Base-by-base conservation (phyloP, 176 grass and related monocot genomes). In the Rhynchospora tenuis region DNA sequence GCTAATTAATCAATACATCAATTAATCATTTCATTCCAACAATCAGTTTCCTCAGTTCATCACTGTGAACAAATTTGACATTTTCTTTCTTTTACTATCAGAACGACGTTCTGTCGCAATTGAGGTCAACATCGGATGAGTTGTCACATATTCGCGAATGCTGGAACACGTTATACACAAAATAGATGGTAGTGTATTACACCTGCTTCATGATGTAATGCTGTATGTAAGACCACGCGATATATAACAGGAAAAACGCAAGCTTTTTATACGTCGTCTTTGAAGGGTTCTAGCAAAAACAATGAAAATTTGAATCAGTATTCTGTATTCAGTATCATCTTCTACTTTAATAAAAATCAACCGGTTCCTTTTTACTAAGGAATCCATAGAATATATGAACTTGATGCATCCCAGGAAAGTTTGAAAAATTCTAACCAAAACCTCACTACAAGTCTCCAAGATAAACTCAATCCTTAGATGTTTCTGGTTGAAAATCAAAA, bases 401-500 rank as follows among this genome's bases (percentile, higher is more conserved):
- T 59, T 0, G 9, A 13, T 31, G 5, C 56, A 2, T 14, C 46
- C 12, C 9, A 22, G n/a, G n/a, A 81, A 63, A 27, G 57, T 20
- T 81, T 81, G 79, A 64, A 59, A 22, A 14, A 29, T 60, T 80
- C 77, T 0, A 58, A 27, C 77, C 14, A 17, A 42, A 78, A 54
- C 73, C 15, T 44, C 24, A 55, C 77, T 80, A 43, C 77, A 56
- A 80, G 54, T 79, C 75, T 0, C 23, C 23, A 58, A 79, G 15
- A 79, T 27, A 3, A 79, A 57, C 43, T 28, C 13, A 52, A 24
- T 17, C 28, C 56, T 55, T 31, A 78, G 28, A 5, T 33, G 1
- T 14, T 27, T 78, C 16, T 13, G 14, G 26, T 79, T 81, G 16
- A 46, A 38, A 81, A 81, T 81, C 71, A 74, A 74, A 68, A 3